Conservation (phyloP, 441 rosid genomes). For the Croton setiger region DNA sequence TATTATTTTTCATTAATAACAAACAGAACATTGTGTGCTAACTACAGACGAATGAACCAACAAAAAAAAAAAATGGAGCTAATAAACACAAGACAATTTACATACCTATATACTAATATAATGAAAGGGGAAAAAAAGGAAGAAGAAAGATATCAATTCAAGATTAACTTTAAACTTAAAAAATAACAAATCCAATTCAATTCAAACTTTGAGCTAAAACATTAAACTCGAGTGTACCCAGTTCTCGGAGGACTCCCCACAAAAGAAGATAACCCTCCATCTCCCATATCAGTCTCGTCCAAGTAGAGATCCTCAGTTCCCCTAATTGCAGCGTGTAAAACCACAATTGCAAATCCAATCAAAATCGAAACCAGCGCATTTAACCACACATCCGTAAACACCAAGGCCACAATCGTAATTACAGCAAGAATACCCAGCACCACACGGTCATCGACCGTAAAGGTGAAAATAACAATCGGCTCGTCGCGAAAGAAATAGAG, state of each 20-base stretch:
- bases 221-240: conserved; percentile 38
- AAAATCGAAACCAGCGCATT: conserved; percentile 55
- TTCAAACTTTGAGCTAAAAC: background rate
- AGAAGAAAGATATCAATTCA: background rate
- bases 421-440: conserved; percentile 40
- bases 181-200: conserved; percentile 6
- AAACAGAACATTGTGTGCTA: background rate
- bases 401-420: conserved; percentile 47
- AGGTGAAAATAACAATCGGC: conserved; percentile 37
- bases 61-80: background rate
- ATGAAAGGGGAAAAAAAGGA: background rate
- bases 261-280: conserved; percentile 46
- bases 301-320: conserved; percentile 47
- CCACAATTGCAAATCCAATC: conserved; percentile 37
- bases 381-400: conserved; percentile 54
- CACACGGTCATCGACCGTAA: conserved; percentile 52
- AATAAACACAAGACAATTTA: conserved; percentile 6
- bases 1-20: background rate
- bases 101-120: conserved; percentile 8
- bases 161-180: background rate
- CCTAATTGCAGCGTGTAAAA: conserved; percentile 49
- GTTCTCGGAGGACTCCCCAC: conserved; percentile 43
- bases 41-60: background rate
- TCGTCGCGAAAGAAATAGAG: conserved; percentile 61
- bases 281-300: conserved; percentile 37